Percentiles rank a stretch among this genome's conserved stretches.
These are phyloP conservation scores for Zasmidium angulare DNA, from an alignment of 2,329 filamentous ascomycete genomes.

Conservation along the genomic window DNA sequence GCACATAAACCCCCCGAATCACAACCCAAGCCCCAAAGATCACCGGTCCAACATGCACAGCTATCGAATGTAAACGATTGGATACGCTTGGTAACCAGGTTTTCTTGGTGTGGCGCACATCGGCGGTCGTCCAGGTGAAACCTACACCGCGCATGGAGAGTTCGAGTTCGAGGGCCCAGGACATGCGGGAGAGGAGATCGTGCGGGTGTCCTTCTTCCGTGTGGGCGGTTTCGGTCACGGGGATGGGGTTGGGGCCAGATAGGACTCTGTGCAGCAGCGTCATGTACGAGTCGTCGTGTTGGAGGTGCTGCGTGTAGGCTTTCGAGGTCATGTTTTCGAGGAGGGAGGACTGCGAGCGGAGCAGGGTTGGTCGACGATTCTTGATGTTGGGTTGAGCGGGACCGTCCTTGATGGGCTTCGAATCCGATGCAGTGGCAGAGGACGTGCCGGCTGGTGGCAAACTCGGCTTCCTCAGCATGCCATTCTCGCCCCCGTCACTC, in stretches of 20 bases:
- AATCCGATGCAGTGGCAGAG: no score
- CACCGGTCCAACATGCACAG: conserved; percentile 40
- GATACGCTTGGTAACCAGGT: conserved; percentile 44
- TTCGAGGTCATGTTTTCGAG: conserved; percentile 28
- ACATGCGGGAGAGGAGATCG: conserved; percentile 40
- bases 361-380: conserved; percentile 15
- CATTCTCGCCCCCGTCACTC: conserved; percentile 21
- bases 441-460: no score
- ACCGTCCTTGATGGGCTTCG: no score
- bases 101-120: conserved; percentile 45
- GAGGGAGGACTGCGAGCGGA: conserved; percentile 22
- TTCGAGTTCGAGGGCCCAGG: conserved; percentile 47
- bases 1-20: conserved; percentile 37
- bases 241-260: conserved; percentile 27
- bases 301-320: conserved; percentile 22
- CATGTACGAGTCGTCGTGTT: conserved; percentile 21
- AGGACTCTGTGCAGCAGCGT: conserved; percentile 20
- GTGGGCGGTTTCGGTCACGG: conserved; percentile 40
- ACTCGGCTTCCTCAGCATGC: conserved; percentile 16
- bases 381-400: not conserved
- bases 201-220: conserved; percentile 43
- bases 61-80: conserved; percentile 42
- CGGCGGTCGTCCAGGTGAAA: conserved; percentile 48
- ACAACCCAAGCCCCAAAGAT: conserved; percentile 38
- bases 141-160: conserved; percentile 46